Percentiles rank a stretch among this genome's conserved stretches.
Conservation (phyloP, 768 basidiomycete species). For the Boletus speciosus region DNA sequence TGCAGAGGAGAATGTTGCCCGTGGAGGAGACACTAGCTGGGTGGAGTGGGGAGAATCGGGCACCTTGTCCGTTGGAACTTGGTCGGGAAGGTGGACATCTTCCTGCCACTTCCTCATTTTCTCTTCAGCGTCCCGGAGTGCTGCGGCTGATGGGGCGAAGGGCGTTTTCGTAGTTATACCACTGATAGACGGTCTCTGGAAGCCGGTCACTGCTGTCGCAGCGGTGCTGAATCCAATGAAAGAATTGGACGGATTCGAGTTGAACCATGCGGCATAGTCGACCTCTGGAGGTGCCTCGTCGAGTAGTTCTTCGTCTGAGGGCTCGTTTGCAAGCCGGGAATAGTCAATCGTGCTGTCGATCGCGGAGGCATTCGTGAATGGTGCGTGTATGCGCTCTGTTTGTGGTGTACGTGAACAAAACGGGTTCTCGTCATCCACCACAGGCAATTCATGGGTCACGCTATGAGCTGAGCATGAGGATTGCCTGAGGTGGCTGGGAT, state of each 20-base stretch:
- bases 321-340: neutral
- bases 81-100: slow-evolving; percentile 25
- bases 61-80: slow-evolving; percentile 21
- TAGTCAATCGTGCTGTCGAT: neutral
- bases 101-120: slow-evolving; percentile 49
- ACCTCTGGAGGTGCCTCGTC: slow-evolving; percentile 39
- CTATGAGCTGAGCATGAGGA: neutral
- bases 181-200: slow-evolving; percentile 16
- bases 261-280: slow-evolving; percentile 52
- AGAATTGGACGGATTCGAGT: slow-evolving; percentile 29
- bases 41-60: slow-evolving; percentile 1
- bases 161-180: slow-evolving; percentile 24
- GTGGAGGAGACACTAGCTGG: slow-evolving; percentile 15
- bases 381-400: slow-evolving; percentile 12
- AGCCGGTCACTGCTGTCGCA: slow-evolving; percentile 17
- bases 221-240: slow-evolving; percentile 40
- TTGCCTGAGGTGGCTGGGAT: neutral
- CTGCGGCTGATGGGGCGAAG: slow-evolving; percentile 51
- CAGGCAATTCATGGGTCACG: neutral
- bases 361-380: slow-evolving; percentile 18
- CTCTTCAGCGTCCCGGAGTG: slow-evolving; percentile 53
- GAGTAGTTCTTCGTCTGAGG: slow-evolving; percentile 29
- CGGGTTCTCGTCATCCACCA: slow-evolving; percentile 21
- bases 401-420: slow-evolving; percentile 7
- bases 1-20: slow-evolving; percentile 37